A percentile compares a stretch with the other conserved stretches of the same genome.
Conservation (phyloP, 108 stramenopile species). For the Conticribra weissflogii region DNA sequence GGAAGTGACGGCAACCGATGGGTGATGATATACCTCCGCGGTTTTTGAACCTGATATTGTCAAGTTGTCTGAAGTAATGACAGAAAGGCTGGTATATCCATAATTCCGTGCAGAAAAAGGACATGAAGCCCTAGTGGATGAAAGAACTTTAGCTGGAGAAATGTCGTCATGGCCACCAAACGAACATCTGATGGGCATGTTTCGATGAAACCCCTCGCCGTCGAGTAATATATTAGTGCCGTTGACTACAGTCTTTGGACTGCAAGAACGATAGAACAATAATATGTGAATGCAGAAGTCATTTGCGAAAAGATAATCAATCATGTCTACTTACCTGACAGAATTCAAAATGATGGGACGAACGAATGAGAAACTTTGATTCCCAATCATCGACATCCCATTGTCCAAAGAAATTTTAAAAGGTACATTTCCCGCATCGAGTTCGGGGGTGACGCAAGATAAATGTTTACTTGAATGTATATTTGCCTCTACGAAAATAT, state of each 20-base stretch:
- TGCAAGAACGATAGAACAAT: no score
- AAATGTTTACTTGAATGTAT: background rate
- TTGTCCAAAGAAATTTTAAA: background rate
- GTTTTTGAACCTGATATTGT: background rate
- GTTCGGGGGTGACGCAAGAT: background rate
- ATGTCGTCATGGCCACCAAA: background rate
- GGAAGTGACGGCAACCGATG: background rate
- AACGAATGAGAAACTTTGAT: background rate
- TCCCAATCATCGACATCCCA: background rate
- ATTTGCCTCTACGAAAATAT: background rate
- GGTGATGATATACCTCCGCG: background rate
- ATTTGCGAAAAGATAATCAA: no score
- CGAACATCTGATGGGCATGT: background rate
- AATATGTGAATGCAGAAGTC: no score
- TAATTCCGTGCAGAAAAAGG: background rate
- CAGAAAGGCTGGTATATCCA: background rate
- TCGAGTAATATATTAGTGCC: background rate
- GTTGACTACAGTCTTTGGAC: background rate
- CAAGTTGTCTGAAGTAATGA: background rate
- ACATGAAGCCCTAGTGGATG: background rate
- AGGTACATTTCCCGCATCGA: background rate
- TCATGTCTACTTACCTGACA: no score
- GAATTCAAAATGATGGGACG: background rate
- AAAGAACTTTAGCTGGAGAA: background rate
- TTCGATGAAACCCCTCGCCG: background rate